These are phyloP conservation scores for Marasmius fiardii DNA, from an alignment of 1,284 basidiomycete genomes.

Conservation along the genomic window DNA sequence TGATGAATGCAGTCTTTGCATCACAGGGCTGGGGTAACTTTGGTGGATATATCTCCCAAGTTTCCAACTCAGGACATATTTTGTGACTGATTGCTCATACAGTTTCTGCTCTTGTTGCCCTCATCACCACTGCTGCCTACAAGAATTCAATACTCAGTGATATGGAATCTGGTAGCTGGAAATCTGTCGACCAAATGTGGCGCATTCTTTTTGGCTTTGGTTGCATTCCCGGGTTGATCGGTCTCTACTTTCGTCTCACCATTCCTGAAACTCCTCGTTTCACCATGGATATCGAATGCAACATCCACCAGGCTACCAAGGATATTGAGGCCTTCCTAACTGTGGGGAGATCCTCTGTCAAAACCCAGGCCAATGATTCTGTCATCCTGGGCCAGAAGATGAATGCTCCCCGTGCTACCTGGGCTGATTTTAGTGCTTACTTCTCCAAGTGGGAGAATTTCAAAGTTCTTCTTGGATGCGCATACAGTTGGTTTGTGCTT, in stretches of 20 bases:
- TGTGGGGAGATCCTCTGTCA: slow-evolving; percentile 46
- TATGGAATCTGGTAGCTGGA: slow-evolving; percentile 30
- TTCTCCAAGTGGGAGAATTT: slow-evolving; percentile 63
- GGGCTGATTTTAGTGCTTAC: slow-evolving; percentile 59
- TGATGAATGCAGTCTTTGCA: slow-evolving; percentile 74
- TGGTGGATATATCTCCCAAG: slow-evolving; percentile 31
- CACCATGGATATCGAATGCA: slow-evolving; percentile 88
- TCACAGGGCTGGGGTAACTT: slow-evolving; percentile 72
- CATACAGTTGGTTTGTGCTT: slow-evolving; percentile 76
- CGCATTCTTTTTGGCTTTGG: slow-evolving; percentile 71
- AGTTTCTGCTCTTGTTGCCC: slow-evolving; percentile 66
- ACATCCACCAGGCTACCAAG: slow-evolving; percentile 64
- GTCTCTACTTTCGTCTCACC: slow-evolving; percentile 76
- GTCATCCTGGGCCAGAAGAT: slow-evolving; percentile 55
- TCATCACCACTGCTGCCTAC: slow-evolving; percentile 69
- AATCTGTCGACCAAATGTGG: slow-evolving; percentile 61
- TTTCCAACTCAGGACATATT: slow-evolving; percentile 15
- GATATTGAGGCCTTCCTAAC: slow-evolving; percentile 38
- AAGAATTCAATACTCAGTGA: slow-evolving; percentile 51
- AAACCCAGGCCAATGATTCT: slow-evolving; percentile 54
- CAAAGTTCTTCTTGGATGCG: slow-evolving; percentile 61
- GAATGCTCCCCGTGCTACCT: slow-evolving; percentile 61
- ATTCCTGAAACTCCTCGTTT: slow-evolving; percentile 82
- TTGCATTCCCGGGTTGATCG: slow-evolving; percentile 61
- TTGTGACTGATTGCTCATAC: too few species aligned